Evolutionary conservation across 352 stramenopile species (phyloP).

Genomic region (Pythium volutum): DNA sequence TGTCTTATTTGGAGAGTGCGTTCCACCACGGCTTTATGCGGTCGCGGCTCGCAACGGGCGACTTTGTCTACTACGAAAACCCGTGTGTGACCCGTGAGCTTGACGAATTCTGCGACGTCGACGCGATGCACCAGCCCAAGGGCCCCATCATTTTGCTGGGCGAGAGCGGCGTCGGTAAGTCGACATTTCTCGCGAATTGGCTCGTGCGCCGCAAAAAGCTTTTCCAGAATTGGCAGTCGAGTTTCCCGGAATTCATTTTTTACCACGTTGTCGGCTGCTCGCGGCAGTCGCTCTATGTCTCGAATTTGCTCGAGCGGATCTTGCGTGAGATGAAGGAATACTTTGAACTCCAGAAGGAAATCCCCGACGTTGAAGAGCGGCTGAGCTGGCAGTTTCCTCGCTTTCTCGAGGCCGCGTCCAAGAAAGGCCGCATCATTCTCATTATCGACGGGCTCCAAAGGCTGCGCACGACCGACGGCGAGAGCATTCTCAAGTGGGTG

Average conservation of each 20-base stretch:
- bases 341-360: conserved; percentile 88
- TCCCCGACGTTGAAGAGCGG: conserved; percentile 82
- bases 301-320: conserved; percentile 84
- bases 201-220: conserved; percentile 81
- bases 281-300: conserved; percentile 81
- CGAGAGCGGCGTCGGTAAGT: conserved; percentile 73
- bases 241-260: conserved; percentile 88
- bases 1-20: conserved; percentile 75
- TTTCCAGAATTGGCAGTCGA: conserved; percentile 82
- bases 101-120: conserved; percentile 84
- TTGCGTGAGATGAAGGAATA: conserved; percentile 88
- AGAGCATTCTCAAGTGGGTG: conserved; percentile 91
- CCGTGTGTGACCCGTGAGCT: conserved; percentile 54
- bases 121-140: conserved; percentile 78
- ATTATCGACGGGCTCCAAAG: conserved; percentile 90
- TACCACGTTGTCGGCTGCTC: conserved; percentile 89
- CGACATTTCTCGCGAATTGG: conserved; percentile 78
- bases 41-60: conserved; percentile 51
- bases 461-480: conserved; percentile 79
- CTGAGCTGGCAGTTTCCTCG: conserved; percentile 90
- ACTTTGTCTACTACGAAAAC: conserved; percentile 81
- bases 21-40: conserved; percentile 85
- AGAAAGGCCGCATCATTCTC: conserved; percentile 88
- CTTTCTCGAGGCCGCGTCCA: conserved; percentile 86
- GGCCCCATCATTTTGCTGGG: conserved; percentile 72